phyloP scores from a whole-genome alignment of 306 rosid species.

The Vigna radiata region DNA sequence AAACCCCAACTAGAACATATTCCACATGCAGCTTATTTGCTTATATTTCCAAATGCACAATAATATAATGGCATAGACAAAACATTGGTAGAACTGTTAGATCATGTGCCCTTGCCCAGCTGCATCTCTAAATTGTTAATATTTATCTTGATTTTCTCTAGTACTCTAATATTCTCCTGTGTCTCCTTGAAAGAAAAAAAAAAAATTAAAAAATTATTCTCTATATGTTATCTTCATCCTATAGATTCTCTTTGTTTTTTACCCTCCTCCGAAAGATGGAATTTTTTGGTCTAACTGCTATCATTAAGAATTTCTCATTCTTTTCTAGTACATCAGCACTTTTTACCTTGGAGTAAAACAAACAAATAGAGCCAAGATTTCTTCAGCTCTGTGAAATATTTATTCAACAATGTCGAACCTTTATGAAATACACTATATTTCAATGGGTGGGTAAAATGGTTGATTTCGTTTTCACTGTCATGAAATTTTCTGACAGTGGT shows the following conservation, averaged over 20 bases:
- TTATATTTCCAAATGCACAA: conserved; percentile 19
- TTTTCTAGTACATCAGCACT: neutral
- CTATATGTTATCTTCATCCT: conserved; percentile 17
- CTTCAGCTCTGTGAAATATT: conserved; percentile 40
- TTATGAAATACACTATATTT: conserved; percentile 33
- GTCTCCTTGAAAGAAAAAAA: conserved; percentile 33
- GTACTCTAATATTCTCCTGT: conserved; percentile 44
- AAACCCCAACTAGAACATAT: conserved; percentile 50
- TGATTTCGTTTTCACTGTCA: conserved; percentile 43
- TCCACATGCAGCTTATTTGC: conserved; percentile 37
- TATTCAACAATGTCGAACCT: conserved; percentile 40
- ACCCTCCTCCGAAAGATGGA: conserved; percentile 29
- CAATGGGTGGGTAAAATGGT: conserved; percentile 41
- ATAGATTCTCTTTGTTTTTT: conserved; percentile 46
- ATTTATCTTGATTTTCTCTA: conserved; percentile 42
- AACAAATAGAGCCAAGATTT: conserved; percentile 42
- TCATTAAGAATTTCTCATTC: conserved; percentile 26
- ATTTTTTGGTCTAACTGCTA: conserved; percentile 1
- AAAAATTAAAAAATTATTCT: neutral
- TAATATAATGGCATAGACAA: conserved; percentile 29
- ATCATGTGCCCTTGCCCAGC: conserved; percentile 62
- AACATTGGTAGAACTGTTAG: conserved; percentile 47
- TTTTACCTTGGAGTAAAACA: conserved; percentile 36
- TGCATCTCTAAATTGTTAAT: conserved; percentile 40
- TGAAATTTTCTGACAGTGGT: conserved; percentile 56